These are phyloP conservation scores for Talaromyces sp. DNA, from an alignment of 2,329 filamentous ascomycete species.

Conservation along the genomic window DNA sequence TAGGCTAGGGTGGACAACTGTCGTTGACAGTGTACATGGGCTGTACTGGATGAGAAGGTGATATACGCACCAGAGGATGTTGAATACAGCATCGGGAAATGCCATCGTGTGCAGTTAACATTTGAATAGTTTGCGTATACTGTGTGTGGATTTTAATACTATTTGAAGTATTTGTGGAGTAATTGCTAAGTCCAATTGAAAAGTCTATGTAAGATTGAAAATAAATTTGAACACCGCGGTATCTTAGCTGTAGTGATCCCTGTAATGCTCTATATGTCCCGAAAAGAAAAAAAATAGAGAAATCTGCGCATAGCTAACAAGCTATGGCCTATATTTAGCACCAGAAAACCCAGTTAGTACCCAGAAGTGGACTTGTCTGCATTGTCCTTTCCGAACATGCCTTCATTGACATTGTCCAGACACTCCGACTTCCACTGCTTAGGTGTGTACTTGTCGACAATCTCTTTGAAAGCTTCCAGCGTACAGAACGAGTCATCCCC, in stretches of 20 bases:
- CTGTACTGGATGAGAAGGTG: neutral
- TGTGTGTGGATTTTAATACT: neutral
- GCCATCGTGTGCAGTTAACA: neutral
- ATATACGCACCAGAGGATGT: neutral
- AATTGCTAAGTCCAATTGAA: neutral
- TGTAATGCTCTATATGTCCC: neutral
- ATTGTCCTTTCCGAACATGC: constrained; percentile 45
- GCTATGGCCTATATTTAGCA: neutral
- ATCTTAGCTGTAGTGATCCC: neutral
- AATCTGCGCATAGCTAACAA: neutral
- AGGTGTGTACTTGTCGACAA: constrained; percentile 88
- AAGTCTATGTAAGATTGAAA: neutral
- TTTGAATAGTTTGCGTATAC: neutral
- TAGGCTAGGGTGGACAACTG: neutral
- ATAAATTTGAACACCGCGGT: neutral
- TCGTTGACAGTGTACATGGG: neutral
- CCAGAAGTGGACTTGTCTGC: constrained; percentile 33
- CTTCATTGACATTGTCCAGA: constrained; percentile 51
- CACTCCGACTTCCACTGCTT: constrained; percentile 69
- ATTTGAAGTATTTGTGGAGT: neutral
- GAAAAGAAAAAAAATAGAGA: neutral
- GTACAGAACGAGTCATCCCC: constrained; percentile 90
- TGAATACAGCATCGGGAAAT: neutral
- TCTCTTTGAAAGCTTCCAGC: constrained; percentile 82
- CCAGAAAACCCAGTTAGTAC: constrained; percentile 22